A percentile compares a stretch with the other conserved stretches of the same genome.
Evolutionary conservation across 139 green algal species (phyloP).

Genomic region (Picocystis salinarum): DNA sequence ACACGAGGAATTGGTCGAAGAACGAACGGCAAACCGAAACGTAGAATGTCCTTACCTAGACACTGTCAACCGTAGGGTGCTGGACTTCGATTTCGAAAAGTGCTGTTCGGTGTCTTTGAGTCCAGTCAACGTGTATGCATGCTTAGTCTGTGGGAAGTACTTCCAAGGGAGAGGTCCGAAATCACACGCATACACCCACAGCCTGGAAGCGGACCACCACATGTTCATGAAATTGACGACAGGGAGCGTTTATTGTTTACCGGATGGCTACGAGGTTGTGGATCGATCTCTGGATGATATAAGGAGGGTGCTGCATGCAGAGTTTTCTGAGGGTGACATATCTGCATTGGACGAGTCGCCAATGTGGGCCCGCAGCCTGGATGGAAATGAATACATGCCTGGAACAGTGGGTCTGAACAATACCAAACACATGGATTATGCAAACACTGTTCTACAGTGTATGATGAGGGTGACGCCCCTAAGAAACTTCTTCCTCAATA

Average conservation of each 20-base stretch:
- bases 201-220: slow-evolving; percentile 74
- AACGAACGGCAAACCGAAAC: no score
- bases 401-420: slow-evolving; percentile 90
- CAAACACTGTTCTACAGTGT: slow-evolving; percentile 72
- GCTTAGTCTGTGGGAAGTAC: slow-evolving; percentile 96
- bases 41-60: slow-evolving; percentile 97
- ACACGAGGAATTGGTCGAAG: no score
- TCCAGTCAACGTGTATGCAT: slow-evolving; percentile 89
- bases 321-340: slow-evolving; percentile 26
- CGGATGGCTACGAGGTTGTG: slow-evolving; percentile 67
- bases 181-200: slow-evolving; percentile 86
- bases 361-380: slow-evolving; percentile 69
- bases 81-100: slow-evolving; percentile 99
- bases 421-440: slow-evolving; percentile 84
- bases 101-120: slow-evolving; percentile 84
- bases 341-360: slow-evolving; percentile 7
- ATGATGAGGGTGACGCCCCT: neutral
- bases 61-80: slow-evolving; percentile 69
- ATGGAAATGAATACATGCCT: slow-evolving; percentile 90
- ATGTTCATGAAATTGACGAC: slow-evolving; percentile 92
- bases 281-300: slow-evolving; percentile 87
- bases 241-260: slow-evolving; percentile 32
- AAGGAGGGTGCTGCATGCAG: slow-evolving; percentile 62
- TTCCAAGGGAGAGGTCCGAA: slow-evolving; percentile 75
- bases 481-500: slow-evolving; percentile 77